Base-by-base conservation (phyloP, 768 basidiomycete species). In the Xerocomus spinulosus region DNA sequence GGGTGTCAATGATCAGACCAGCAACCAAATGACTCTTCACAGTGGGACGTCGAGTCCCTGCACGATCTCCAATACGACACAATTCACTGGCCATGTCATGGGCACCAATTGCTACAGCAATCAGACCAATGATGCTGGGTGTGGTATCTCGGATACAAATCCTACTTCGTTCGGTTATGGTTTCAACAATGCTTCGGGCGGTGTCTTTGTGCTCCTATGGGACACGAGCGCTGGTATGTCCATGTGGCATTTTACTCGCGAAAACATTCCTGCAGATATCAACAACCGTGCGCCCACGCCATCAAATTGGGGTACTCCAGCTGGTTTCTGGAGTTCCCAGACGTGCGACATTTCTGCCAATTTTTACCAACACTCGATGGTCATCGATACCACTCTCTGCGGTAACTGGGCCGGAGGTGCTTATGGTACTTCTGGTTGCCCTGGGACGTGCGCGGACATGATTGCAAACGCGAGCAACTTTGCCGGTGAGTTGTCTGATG, bases 1-100 rank as follows among this genome's bases (percentile, higher is more conserved):
- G 59, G 83, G 85, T 15, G 84, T 89, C 45, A 78, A 89, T 55
- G 57, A 74, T 21, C 73, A 78, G 58, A 50, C 65, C 1, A 68
- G 61, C 24, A 87, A 90, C 54, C 83, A 81, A 49, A 77, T 79
- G 63, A 80, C 85, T 1, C 70, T 88, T 5, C 87, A 89, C 61
- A 82, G 77, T 17, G 68, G 74, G 8, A 58, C 65, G 7, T 62
- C 59, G 13, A 72, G 70, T 30, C 76, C 77, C 68, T 46, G 67
- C 28, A 56, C 57, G 21, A 57, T 66, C 35, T 30, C 28, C 55
- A 51, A 57, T 45, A 42, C 25, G 47, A 32, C 57, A 1, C n/a
- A 5, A 7, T 68, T 60, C 46, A 55, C 55, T 14, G 68, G 69
- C 17, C 40, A 42, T 0, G 21, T 50, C 15, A 42, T 68, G 13